Conservation (phyloP, 352 stramenopile genomes). For the Pythium sp. region DNA sequence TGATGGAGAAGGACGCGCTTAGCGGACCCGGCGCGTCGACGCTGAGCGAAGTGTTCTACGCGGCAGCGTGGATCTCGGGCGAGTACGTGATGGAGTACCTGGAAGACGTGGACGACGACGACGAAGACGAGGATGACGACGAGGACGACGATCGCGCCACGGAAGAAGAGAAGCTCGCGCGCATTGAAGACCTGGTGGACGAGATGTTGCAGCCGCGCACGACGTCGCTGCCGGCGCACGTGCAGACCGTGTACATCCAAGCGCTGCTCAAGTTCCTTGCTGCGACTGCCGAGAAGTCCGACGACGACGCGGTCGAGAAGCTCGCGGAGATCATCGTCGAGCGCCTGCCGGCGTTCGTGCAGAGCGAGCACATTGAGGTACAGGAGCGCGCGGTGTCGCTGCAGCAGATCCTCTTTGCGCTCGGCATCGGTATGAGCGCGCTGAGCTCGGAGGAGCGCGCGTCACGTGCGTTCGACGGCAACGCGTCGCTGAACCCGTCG, state of each 20-base stretch:
- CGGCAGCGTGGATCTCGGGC: slow-evolving; percentile 96
- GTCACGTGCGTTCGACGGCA: slow-evolving; percentile 64
- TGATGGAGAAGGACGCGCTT: slow-evolving; percentile 87
- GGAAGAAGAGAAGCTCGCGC: slow-evolving; percentile 83
- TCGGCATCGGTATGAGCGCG: slow-evolving; percentile 56
- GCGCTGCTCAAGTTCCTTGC: slow-evolving; percentile 88
- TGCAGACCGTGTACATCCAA: slow-evolving; percentile 95
- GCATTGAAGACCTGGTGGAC: slow-evolving; percentile 78
- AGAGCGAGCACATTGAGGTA: slow-evolving; percentile 93
- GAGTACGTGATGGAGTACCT: slow-evolving; percentile 95
- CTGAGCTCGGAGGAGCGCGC: slow-evolving; percentile 61
- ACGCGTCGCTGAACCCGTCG: slow-evolving; percentile 36
- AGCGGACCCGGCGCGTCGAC: slow-evolving; percentile 73
- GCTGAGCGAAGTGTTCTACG: slow-evolving; percentile 93
- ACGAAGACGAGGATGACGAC: slow-evolving; percentile 74
- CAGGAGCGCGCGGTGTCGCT: slow-evolving; percentile 92
- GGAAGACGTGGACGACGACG: slow-evolving; percentile 75
- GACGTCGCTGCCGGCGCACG: slow-evolving; percentile 78
- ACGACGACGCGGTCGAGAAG: slow-evolving; percentile 81
- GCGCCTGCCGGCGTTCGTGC: slow-evolving; percentile 84
- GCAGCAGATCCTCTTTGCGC: slow-evolving; percentile 65
- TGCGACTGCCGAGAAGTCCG: slow-evolving; percentile 66
- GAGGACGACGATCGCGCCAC: slow-evolving; percentile 72
- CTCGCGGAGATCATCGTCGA: slow-evolving; percentile 84
- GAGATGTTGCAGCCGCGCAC: slow-evolving; percentile 79